These are phyloP conservation scores for Colletotrichum sp. DNA, from an alignment of 2,329 filamentous ascomycete genomes.

Conservation along the genomic window DNA sequence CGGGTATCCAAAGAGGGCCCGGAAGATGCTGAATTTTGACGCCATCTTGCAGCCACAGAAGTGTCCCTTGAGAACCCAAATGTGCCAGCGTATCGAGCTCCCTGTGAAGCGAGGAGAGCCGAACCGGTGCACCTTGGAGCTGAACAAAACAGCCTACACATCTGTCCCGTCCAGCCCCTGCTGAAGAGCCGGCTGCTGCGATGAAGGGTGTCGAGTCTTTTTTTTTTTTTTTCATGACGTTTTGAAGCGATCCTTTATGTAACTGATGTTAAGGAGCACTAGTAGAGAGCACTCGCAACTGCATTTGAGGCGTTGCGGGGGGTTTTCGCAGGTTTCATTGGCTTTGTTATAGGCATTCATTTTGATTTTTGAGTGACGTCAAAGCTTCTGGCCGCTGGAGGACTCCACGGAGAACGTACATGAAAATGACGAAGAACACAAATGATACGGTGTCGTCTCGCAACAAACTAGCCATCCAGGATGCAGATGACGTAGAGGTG, in stretches of 20 bases:
- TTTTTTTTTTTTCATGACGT: not conserved
- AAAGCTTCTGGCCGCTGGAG: not conserved
- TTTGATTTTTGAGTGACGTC: not conserved
- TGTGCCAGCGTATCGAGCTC: not conserved
- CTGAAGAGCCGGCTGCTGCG: not conserved
- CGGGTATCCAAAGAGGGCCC: not conserved
- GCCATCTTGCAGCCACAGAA: not conserved
- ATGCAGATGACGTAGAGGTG: not conserved
- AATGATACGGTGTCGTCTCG: not conserved
- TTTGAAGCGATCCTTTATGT: not conserved
- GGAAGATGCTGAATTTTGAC: not conserved
- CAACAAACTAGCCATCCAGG: not conserved
- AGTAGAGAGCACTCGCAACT: not conserved
- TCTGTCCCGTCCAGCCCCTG: not conserved
- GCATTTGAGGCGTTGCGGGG: not conserved
- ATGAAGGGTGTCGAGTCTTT: not conserved
- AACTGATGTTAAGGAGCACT: not conserved
- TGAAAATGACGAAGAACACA: not conserved
- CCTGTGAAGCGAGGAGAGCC: not conserved
- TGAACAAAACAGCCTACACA: not conserved
- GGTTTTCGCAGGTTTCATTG: not conserved
- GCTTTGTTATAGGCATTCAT: not conserved
- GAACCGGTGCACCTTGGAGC: not conserved
- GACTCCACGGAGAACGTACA: not conserved
- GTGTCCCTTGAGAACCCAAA: not conserved